Base-by-base conservation (phyloP, 805 yeast genomes). In the Cyberlindnera galapagoensis region DNA sequence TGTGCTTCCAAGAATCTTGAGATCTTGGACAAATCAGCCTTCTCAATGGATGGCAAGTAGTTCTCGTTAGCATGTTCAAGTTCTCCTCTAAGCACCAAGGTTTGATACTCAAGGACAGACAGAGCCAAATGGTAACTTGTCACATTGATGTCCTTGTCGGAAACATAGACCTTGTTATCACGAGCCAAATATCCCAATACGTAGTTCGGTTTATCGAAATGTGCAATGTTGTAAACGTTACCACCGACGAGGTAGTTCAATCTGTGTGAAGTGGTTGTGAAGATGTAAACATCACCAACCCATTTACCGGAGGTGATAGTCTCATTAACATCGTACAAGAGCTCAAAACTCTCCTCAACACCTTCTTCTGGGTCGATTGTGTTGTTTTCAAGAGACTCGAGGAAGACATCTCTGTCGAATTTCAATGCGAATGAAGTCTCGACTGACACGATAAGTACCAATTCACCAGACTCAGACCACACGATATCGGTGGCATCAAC, bases 201-300 rank as follows among this genome's bases (percentile, higher is more conserved):
- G 57, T 80, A 92, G 73, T 80, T 79, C 37, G 82, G 76, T 57
- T 79, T 84, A 53, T 92, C 95, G 52, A 82, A 88, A 64, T 92
- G 97, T 21, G 90, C 87, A 59, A 92, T 74, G 54, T 87, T 92
- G 58, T 86, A 85, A 16, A 83, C 77, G 52, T 87, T 84, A 24
- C 94, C 94, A 49, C 98, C 98, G 39, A 92, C 97, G 41, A 87
- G 74, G 57, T 92, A 92, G 62, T 88, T 90, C 53, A 92, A 69
- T 59, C 97, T 76, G 62, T 87, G 85, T 16, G 94, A 69, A 13
- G 76, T 52, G 3, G 97, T 86, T 11, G 97, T 85, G 65, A 81
- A 92, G 33, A 92, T 75, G 57, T 90, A 88, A 28, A 92, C 97
- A 63, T 92, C 97, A 45, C 97, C 98, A 49, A 88, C 87, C 87